These are phyloP conservation scores for Exophiala xenobiotica DNA, from an alignment of 2,329 filamentous ascomycete genomes.

Conservation along the genomic window DNA sequence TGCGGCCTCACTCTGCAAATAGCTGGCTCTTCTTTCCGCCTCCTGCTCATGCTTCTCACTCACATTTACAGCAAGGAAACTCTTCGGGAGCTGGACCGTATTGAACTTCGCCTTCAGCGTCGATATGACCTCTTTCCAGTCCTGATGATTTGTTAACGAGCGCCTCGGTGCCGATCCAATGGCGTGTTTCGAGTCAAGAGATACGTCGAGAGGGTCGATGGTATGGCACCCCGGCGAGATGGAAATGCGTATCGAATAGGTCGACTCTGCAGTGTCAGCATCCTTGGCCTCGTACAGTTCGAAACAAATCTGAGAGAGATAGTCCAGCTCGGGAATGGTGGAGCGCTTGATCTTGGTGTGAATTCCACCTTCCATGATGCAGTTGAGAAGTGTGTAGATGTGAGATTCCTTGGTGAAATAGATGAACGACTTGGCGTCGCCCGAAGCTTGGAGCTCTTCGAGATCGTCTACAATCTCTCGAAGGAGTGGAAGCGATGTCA, in stretches of 20 bases:
- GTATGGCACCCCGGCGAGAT: constrained; percentile 95
- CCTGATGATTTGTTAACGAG: constrained; percentile 83
- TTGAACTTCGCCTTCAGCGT: constrained; percentile 93
- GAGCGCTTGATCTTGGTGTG: constrained; percentile 95
- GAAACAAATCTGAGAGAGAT: constrained; percentile 95
- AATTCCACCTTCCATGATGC: constrained; percentile 93
- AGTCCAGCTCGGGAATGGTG: constrained; percentile 94
- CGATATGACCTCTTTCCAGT: constrained; percentile 97
- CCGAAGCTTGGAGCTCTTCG: constrained; percentile 93
- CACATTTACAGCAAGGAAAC: constrained; percentile 52
- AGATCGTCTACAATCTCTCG: constrained; percentile 97
- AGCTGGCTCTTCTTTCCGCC: constrained; percentile 23
- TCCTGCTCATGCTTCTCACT: constrained; percentile 48
- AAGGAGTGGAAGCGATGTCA: constrained; percentile 88
- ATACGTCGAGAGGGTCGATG: constrained; percentile 92
- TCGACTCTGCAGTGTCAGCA: constrained; percentile 72
- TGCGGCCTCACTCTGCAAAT: constrained; percentile 22
- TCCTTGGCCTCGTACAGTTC: constrained; percentile 96
- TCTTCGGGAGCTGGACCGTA: constrained; percentile 62
- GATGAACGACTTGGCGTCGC: constrained; percentile 92
- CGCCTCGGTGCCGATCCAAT: constrained; percentile 91
- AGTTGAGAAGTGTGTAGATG: constrained; percentile 97
- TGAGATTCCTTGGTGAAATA: constrained; percentile 99
- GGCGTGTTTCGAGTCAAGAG: constrained; percentile 92
- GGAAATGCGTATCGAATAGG: constrained; percentile 94